These are phyloP conservation scores for Bipolaris bicolor DNA, from an alignment of 2,329 filamentous ascomycete genomes.

Conservation along the genomic window DNA sequence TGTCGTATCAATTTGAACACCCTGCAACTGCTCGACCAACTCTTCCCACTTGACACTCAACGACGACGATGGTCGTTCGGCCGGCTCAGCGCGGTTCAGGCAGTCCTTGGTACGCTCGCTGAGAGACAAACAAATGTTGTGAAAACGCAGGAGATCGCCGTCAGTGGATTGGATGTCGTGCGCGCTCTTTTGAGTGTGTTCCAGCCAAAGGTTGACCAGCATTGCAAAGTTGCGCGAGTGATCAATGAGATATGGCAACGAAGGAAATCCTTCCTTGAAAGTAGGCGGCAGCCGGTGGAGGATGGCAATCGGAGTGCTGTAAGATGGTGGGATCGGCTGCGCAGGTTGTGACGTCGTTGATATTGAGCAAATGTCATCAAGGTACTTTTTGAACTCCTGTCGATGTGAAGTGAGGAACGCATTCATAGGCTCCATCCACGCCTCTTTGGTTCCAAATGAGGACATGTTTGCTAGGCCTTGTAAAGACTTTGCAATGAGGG, in stretches of 20 bases:
- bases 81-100: conserved; percentile 58
- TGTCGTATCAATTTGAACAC: conserved; percentile 38
- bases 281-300: conserved; percentile 78
- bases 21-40: conserved; percentile 56
- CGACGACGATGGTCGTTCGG: conserved; percentile 57
- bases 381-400: conserved; percentile 81
- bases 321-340: conserved; percentile 75
- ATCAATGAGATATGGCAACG: conserved; percentile 90
- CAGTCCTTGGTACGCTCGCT: conserved; percentile 58
- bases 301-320: conserved; percentile 91
- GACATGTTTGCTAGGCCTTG: conserved; percentile 91
- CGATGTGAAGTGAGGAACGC: conserved; percentile 78
- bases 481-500: conserved; percentile 88
- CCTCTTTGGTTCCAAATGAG: conserved; percentile 90
- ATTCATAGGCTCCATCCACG: conserved; percentile 99
- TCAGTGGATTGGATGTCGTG: conserved; percentile 50
- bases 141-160: conserved; percentile 57
- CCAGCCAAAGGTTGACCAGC: conserved; percentile 80
- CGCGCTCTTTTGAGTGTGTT: conserved; percentile 53
- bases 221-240: conserved; percentile 83
- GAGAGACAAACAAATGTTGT: conserved; percentile 56
- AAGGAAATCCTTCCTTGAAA: conserved; percentile 89
- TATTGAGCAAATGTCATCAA: conserved; percentile 85
- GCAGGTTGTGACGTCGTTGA: conserved; percentile 67
- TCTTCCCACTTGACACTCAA: conserved; percentile 60